Evolutionary conservation across 2,329 filamentous ascomycete genomes (phyloP).

Genomic region (Kalmusia sp.): DNA sequence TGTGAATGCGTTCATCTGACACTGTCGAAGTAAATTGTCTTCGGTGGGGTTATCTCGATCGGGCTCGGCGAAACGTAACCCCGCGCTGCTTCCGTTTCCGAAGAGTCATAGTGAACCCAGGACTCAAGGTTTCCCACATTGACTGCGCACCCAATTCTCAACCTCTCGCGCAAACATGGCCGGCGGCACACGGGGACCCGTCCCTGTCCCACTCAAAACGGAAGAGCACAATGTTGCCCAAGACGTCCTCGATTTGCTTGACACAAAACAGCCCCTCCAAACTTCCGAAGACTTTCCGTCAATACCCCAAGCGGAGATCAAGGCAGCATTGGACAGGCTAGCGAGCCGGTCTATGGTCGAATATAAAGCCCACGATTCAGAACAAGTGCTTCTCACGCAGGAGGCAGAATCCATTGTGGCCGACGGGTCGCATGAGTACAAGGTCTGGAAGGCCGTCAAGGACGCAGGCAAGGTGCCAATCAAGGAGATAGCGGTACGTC

Average conservation of each 20-base stretch:
- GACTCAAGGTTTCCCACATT: conserved; percentile 21
- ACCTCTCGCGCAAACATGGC: conserved; percentile 45
- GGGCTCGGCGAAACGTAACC: conserved; percentile 17
- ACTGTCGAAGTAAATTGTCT: too few species aligned
- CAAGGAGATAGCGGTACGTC: conserved; percentile 55
- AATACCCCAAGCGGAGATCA: conserved; percentile 63
- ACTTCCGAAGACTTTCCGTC: conserved; percentile 59
- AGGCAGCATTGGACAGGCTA: conserved; percentile 87
- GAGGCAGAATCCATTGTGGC: conserved; percentile 78
- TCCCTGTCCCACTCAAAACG: conserved; percentile 51
- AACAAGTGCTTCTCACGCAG: conserved; percentile 77
- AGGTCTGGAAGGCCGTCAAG: conserved; percentile 58
- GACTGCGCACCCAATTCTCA: conserved; percentile 18
- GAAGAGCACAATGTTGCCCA: conserved; percentile 67
- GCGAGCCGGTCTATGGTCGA: conserved; percentile 83
- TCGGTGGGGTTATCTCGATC: too few species aligned
- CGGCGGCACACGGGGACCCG: conserved; percentile 55
- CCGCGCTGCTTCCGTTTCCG: conserved; percentile 16
- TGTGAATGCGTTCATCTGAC: background rate
- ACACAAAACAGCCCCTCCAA: conserved; percentile 57
- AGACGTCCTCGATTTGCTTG: conserved; percentile 78
- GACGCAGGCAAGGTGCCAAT: conserved; percentile 53
- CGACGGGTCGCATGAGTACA: conserved; percentile 59
- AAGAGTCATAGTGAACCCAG: conserved; percentile 17
- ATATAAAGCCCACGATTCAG: conserved; percentile 82